Base-by-base conservation (phyloP, 192 early-diverging fungal genomes). In the Coemansia sp. region DNA sequence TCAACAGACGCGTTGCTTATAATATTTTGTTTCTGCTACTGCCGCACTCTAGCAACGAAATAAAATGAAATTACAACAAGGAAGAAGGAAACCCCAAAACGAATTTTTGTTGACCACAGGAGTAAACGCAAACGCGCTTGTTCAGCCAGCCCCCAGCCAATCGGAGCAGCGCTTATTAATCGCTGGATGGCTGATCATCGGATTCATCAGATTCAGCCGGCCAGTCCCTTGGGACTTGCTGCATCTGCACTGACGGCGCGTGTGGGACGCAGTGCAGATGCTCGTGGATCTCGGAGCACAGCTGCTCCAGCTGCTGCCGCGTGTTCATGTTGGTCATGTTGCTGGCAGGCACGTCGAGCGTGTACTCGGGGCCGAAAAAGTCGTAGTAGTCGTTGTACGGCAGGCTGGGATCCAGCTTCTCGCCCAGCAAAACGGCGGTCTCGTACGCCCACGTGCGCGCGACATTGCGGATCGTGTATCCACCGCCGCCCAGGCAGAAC, bases 371-470 rank as follows among this genome's bases (percentile, higher is more conserved):
- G 19, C 91, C 93, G 76, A 88, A 98, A 70, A 93, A 93, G 51
- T 88, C 87, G 58, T 87, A 89, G 70, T 95, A 98, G 56, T 89
- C 85, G 64, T 91, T 94, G 61, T 87, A 87, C 0, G 94, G 93
- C 58, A 96, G 77, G 19, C 85, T 79, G 42, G 83, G 65, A 18
- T 65, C 67, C 18, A 87, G 65, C 42, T 87, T 81, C 42, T 87
- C 80, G 31, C 88, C 90, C 6, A 91, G 78, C 6, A 91, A 82
- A 8, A 93, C 82, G n/a, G 87, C 79, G 1, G 96, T 98, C 64
- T 98, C 96, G 73, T 95, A 97, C 8, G 91, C 88, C 95, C 94
- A 95, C 10, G 89, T 88, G n/a, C 95, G 85, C 19, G 93, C 90
- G 0, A 95, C 93, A 70, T 97, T 95, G 18, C 93, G 84, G 69